Evolutionary conservation across 257 asterid species (phyloP).

Genomic region (Solanum boliviense): DNA sequence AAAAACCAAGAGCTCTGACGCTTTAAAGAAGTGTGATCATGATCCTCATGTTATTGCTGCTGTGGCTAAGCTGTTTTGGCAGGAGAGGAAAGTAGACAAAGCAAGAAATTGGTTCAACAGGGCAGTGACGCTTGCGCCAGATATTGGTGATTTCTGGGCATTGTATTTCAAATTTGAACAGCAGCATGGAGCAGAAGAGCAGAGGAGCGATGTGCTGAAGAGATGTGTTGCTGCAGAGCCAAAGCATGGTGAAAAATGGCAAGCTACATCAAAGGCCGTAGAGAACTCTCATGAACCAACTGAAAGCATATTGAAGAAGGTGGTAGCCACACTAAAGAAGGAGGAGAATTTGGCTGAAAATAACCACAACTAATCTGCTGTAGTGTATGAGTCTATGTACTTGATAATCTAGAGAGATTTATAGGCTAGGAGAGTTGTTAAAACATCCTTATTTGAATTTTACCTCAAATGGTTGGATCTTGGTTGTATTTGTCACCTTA

Average conservation of each 20-base stretch:
- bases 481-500: neutral
- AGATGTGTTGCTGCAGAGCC: slow-evolving; percentile 81
- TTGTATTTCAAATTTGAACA: slow-evolving; percentile 67
- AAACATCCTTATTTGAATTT: neutral
- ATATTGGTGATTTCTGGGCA: slow-evolving; percentile 90
- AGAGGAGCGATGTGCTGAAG: slow-evolving; percentile 58
- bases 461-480: neutral
- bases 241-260: slow-evolving; percentile 94
- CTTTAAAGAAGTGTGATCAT: slow-evolving; percentile 51
- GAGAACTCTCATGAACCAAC: slow-evolving; percentile 89
- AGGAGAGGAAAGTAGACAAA: slow-evolving; percentile 74
- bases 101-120: slow-evolving; percentile 64
- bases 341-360: slow-evolving; percentile 60
- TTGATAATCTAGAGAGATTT: neutral
- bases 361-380: slow-evolving; percentile 20
- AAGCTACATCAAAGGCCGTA: slow-evolving; percentile 64
- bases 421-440: neutral
- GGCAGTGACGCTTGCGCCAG: slow-evolving; percentile 76
- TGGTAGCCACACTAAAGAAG: slow-evolving; percentile 65
- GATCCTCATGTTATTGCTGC: slow-evolving; percentile 69
- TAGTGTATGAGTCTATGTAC: neutral
- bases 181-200: slow-evolving; percentile 62
- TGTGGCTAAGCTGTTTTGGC: slow-evolving; percentile 81
- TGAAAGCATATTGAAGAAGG: slow-evolving; percentile 69
- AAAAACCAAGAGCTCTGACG: slow-evolving; percentile 59